A percentile compares a stretch with the other conserved stretches of the same genome.
phyloP scores from a whole-genome alignment of 1,139 yeast species.

The Yamadazyma sp. region DNA sequence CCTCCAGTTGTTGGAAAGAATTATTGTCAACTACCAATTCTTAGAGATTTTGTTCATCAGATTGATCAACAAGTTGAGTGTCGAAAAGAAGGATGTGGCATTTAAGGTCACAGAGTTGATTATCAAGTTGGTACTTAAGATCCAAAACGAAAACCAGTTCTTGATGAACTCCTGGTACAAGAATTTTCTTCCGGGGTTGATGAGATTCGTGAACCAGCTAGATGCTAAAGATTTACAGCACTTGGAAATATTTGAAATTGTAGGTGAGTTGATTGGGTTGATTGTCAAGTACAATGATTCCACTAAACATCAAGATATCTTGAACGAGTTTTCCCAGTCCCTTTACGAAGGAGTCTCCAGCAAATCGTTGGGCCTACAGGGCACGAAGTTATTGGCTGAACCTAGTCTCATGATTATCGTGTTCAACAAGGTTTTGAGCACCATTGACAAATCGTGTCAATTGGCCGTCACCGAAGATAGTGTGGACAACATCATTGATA shows the following conservation, averaged over 20 bases:
- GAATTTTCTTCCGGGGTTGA: constrained; percentile 30
- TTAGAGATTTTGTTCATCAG: constrained; percentile 53
- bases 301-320: constrained; percentile 37
- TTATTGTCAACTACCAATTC: constrained; percentile 46
- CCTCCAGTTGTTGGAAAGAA: constrained; percentile 43
- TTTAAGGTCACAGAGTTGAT: constrained; percentile 24
- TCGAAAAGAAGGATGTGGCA: constrained; percentile 13
- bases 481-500: constrained; percentile 9
- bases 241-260: constrained; percentile 23
- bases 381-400: constrained; percentile 22
- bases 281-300: constrained; percentile 37
- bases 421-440: constrained; percentile 51
- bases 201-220: constrained; percentile 5
- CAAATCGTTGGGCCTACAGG: constrained; percentile 12
- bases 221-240: constrained; percentile 4
- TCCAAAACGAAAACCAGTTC: constrained; percentile 26
- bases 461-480: constrained; percentile 13
- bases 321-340: constrained; percentile 29
- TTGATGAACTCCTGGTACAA: constrained; percentile 45
- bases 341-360: constrained; percentile 21
- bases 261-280: constrained; percentile 38
- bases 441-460: constrained; percentile 39
- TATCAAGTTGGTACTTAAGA: constrained; percentile 22
- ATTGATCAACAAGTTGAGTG: constrained; percentile 37
- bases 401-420: constrained; percentile 47